Conservation (phyloP, 1,284 basidiomycete genomes). For the Pterulicium gracile region DNA sequence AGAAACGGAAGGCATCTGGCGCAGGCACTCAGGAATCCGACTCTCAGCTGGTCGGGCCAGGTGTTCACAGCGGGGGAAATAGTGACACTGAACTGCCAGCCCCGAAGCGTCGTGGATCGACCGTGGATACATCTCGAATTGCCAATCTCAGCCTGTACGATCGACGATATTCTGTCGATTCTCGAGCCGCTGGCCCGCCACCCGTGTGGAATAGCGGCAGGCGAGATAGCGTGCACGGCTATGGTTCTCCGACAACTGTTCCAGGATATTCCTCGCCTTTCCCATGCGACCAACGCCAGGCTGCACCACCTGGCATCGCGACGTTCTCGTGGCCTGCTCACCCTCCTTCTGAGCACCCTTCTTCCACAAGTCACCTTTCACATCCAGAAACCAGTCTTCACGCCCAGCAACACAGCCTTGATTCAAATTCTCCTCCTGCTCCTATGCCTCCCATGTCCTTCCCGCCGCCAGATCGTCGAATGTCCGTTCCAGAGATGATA, state of each 20-base stretch:
- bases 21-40: slow-evolving; percentile 48
- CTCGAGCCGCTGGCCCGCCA: slow-evolving; percentile 28
- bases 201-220: slow-evolving; percentile 37
- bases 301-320: slow-evolving; percentile 49
- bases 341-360: slow-evolving; percentile 31
- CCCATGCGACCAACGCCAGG: slow-evolving; percentile 10
- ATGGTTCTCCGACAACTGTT: background rate
- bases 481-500: slow-evolving; percentile 58
- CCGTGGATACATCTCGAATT: slow-evolving; percentile 63
- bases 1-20: slow-evolving; percentile 71
- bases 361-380: slow-evolving; percentile 17
- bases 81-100: slow-evolving; percentile 56
- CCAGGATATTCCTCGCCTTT: background rate
- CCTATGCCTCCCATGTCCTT: slow-evolving; percentile 52
- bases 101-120: slow-evolving; percentile 69
- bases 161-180: slow-evolving; percentile 64
- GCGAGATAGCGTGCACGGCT: slow-evolving; percentile 38
- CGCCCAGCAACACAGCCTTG: no score
- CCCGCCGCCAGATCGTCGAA: slow-evolving; percentile 47
- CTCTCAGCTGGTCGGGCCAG: slow-evolving; percentile 57
- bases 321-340: slow-evolving; percentile 62
- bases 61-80: slow-evolving; percentile 43
- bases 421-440: slow-evolving; percentile 18
- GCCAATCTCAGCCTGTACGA: slow-evolving; percentile 64
- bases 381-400: no score